Conservation (phyloP, 2,329 filamentous ascomycete species). For the Metarhizium robertsii region DNA sequence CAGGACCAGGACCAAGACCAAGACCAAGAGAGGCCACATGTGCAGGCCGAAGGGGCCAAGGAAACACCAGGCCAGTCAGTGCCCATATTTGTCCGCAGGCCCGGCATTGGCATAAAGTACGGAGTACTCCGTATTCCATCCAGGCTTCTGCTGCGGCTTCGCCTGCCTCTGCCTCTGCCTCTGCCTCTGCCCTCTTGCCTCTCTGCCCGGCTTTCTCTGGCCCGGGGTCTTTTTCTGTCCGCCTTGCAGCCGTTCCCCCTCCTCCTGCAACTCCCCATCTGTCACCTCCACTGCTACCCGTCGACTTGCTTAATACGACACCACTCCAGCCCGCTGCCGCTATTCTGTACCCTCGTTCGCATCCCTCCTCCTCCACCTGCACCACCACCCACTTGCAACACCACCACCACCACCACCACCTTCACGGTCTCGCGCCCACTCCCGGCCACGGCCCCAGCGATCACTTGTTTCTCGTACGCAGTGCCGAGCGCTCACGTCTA, state of each 20-base stretch:
- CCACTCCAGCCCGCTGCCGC: conserved; percentile 8
- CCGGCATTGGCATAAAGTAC: too few relatives aligned
- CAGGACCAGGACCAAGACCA: background rate
- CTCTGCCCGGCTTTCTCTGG: too few relatives aligned
- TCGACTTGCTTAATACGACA: conserved; percentile 4
- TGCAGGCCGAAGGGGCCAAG: too few relatives aligned
- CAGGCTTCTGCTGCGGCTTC: too few relatives aligned
- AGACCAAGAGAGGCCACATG: background rate
- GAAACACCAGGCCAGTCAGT: too few relatives aligned
- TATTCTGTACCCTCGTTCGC: conserved; percentile 9
- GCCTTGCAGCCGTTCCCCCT: conserved; percentile 8
- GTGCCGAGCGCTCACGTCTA: background rate
- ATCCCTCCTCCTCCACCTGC: conserved; percentile 11
- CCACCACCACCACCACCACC: conserved; percentile 9
- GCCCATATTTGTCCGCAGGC: too few relatives aligned
- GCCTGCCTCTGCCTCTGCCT: too few relatives aligned
- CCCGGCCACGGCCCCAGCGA: conserved; percentile 10
- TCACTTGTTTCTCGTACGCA: conserved; percentile 1
- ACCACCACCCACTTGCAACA: conserved; percentile 11
- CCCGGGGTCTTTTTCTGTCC: background rate
- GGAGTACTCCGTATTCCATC: too few relatives aligned
- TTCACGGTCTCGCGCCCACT: conserved; percentile 10
- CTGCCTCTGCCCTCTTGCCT: too few relatives aligned
- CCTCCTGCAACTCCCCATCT: conserved; percentile 7
- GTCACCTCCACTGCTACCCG: conserved; percentile 6